Evolutionary conservation across 1,284 basidiomycete species (phyloP).

Genomic region (Calocybe gambosa): DNA sequence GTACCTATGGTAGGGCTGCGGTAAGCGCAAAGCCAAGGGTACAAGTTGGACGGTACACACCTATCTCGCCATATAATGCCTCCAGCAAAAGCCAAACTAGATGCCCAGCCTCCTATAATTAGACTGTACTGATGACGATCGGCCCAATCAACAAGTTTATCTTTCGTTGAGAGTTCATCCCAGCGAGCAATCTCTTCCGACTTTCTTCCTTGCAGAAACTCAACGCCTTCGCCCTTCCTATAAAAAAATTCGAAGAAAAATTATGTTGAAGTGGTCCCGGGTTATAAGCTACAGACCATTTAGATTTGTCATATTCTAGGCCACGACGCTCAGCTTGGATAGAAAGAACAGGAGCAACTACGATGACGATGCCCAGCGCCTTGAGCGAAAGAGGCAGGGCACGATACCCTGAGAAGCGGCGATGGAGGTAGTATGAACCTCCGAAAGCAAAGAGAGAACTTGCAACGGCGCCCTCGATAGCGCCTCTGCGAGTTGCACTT

Average conservation of each 20-base stretch:
- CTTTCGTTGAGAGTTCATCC: constrained; percentile 48
- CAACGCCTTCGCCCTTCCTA: constrained; percentile 58
- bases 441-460: constrained; percentile 51
- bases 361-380: constrained; percentile 60
- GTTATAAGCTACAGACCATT: constrained; percentile 50
- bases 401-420: constrained; percentile 58
- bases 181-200: constrained; percentile 47
- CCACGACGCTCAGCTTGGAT: constrained; percentile 79
- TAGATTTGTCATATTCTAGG: constrained; percentile 62
- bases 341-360: constrained; percentile 65
- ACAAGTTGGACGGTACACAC: constrained; percentile 30
- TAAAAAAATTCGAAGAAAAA: background rate
- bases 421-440: constrained; percentile 52
- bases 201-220: constrained; percentile 51
- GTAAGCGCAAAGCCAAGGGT: background rate
- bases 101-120: constrained; percentile 78
- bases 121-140: constrained; percentile 74
- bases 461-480: constrained; percentile 53
- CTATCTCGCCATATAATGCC: constrained; percentile 67
- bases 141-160: constrained; percentile 72
- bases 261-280: constrained; percentile 2
- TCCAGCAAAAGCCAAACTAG: constrained; percentile 66
- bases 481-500: constrained; percentile 52
- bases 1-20: constrained; percentile 26
- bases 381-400: constrained; percentile 71